These are phyloP conservation scores for Metschnikowia reukaufii DNA, from an alignment of 805 yeast species.

Conservation along the genomic window DNA sequence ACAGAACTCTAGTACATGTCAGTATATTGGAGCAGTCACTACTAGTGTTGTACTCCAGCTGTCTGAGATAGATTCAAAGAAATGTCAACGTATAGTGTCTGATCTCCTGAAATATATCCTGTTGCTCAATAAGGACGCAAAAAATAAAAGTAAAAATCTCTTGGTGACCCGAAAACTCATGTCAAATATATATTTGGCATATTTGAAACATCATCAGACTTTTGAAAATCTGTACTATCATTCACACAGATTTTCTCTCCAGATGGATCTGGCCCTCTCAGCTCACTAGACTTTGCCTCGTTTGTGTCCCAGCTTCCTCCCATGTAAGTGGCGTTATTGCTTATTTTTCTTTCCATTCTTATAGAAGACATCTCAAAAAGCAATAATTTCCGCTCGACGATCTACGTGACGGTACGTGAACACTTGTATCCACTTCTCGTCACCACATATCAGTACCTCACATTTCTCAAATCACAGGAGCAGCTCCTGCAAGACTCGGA, in stretches of 20 bases:
- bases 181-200: constrained; percentile 53
- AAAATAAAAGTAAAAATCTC: constrained; percentile 1
- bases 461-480: constrained; percentile 3
- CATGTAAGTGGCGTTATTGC: constrained; percentile 11
- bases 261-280: background rate
- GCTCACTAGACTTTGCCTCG: background rate
- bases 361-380: constrained; percentile 51
- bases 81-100: constrained; percentile 8
- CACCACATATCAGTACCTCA: constrained; percentile 22
- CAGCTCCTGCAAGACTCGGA: constrained; percentile 14
- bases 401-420: constrained; percentile 41
- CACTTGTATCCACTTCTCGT: constrained; percentile 30
- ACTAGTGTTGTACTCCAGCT: constrained; percentile 60
- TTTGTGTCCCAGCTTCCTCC: constrained; percentile 3
- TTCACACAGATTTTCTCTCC: constrained; percentile 5
- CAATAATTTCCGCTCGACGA: constrained; percentile 22
- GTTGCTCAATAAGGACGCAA: constrained; percentile 3
- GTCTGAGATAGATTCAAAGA: constrained; percentile 16
- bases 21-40: constrained; percentile 82
- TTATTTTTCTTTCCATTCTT: constrained; percentile 44
- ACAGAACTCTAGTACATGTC: constrained; percentile 45
- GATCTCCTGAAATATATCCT: constrained; percentile 11
- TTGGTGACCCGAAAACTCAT: constrained; percentile 59
- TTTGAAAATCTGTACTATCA: constrained; percentile 40
- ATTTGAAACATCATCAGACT: constrained; percentile 32